Base-by-base conservation (phyloP, 805 yeast species). In the Ogataea chonburiensis region DNA sequence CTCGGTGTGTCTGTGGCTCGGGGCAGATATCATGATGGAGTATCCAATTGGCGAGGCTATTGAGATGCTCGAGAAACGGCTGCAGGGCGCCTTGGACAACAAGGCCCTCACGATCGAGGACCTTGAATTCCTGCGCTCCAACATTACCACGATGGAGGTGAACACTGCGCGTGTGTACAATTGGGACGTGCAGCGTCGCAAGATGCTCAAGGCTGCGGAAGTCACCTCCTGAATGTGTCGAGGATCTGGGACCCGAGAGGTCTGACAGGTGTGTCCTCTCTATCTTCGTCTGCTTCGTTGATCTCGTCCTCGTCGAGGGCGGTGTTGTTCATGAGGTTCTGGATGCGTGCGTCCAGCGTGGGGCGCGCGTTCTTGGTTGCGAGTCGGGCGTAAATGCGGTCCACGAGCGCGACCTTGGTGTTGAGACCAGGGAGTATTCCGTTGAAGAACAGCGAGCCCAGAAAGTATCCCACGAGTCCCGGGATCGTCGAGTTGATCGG, bases 11-110 rank as follows among this genome's bases (percentile, higher is more conserved):
- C 68, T 93, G 31, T 93, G 98, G 98, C 71, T 93, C n/a, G 98
- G 98, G 8, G 98, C 98, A 0, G 95, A 88, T 50, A 89, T 91
- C 7, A 91, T 93, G 98, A 70, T 93, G 55, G 98, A 93, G 57
- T 93, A 91, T 55, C 89, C 96, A 10, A 66, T 87, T 17, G 84
- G 75, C 24, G 98, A 93, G 59, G 98, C 98, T 2, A 73, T 79
- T 31, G 80, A 70, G 22, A 68, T 93, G 49, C 66, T 93, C 38
- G 54, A 67, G 9, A 70, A 70, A 24, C 78, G 91, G 57, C 70
- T 89, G 43, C 58, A 60, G 10, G 74, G 75, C 21, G 88, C 95
- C 11, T 65, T 73, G 48, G 66, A 71, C 24, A 81, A 75, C 46
- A 70, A 78, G 49, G 57, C 63, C 16, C 67, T 71, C 28, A 82